Evolutionary conservation across 2,329 filamentous ascomycete species (phyloP).

Genomic region (Ophioceras dolichostomum): DNA sequence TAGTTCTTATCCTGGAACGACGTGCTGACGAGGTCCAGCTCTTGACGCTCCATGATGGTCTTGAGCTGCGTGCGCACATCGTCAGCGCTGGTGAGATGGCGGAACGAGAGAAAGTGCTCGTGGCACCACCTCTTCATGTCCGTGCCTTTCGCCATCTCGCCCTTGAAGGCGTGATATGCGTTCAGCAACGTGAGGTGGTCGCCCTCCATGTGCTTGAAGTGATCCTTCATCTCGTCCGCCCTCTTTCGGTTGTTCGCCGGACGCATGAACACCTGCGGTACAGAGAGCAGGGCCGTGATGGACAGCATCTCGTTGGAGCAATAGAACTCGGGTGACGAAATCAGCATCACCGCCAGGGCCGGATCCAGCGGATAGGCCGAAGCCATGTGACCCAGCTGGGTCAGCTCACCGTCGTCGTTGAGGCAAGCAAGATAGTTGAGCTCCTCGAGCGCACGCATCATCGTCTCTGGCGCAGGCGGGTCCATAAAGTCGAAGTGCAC

Average conservation of each 20-base stretch:
- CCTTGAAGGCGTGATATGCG: constrained; percentile 95
- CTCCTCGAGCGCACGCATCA: constrained; percentile 96
- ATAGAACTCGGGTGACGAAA: constrained; percentile 94
- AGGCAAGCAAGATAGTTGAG: constrained; percentile 95
- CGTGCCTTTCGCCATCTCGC: constrained; percentile 47
- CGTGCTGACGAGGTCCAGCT: constrained; percentile 76
- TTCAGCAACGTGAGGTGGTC: constrained; percentile 95
- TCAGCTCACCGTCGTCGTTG: constrained; percentile 92
- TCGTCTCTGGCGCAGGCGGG: constrained; percentile 89
- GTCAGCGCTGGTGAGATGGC: constrained; percentile 83
- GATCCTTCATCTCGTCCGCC: constrained; percentile 93
- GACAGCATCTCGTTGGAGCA: constrained; percentile 98
- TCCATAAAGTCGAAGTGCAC: constrained; percentile 99
- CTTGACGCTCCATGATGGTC: constrained; percentile 92
- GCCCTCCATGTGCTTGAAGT: constrained; percentile 85
- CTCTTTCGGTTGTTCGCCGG: constrained; percentile 76
- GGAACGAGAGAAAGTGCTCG: constrained; percentile 86
- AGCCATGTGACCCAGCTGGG: constrained; percentile 69
- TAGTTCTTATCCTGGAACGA: constrained; percentile 93
- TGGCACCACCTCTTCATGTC: constrained; percentile 90
- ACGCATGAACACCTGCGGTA: constrained; percentile 86
- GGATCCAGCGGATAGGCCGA: constrained; percentile 95
- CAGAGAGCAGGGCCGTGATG: constrained; percentile 84
- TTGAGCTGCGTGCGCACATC: constrained; percentile 86
- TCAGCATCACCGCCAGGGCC: constrained; percentile 91